Conservation (phyloP, 2,329 filamentous ascomycete genomes). For the Aspergillus neotritici region DNA sequence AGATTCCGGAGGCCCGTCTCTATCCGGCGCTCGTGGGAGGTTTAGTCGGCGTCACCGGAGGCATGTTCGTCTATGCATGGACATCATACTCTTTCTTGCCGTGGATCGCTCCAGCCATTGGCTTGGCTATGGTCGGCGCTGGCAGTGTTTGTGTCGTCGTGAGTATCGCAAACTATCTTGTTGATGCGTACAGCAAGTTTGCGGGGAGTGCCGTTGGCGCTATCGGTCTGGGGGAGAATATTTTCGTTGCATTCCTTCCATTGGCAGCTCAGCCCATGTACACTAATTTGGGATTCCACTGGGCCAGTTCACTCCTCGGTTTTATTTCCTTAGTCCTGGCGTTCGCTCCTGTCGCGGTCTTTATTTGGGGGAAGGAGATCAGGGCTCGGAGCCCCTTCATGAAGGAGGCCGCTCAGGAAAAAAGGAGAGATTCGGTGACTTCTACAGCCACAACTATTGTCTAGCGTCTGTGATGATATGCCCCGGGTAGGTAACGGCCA, state of each 20-base stretch:
- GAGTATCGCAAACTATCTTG: slow-evolving; percentile 46
- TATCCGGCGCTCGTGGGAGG: slow-evolving; percentile 37
- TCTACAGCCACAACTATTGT: no score
- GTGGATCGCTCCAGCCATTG: slow-evolving; percentile 33
- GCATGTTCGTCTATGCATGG: slow-evolving; percentile 36
- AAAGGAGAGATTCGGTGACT: no score
- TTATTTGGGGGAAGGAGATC: slow-evolving; percentile 35
- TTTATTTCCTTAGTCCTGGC: slow-evolving; percentile 33
- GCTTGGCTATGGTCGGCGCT: slow-evolving; percentile 35
- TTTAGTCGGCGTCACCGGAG: slow-evolving; percentile 30
- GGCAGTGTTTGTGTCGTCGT: slow-evolving; percentile 42
- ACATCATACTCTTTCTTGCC: slow-evolving; percentile 26
- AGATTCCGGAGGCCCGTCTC: slow-evolving; percentile 41
- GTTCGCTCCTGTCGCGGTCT: slow-evolving; percentile 31
- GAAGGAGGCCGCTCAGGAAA: slow-evolving; percentile 13
- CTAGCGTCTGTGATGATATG: no score
- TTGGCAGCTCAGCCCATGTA: slow-evolving; percentile 37
- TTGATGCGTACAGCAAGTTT: slow-evolving; percentile 46
- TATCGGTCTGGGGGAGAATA: slow-evolving; percentile 42
- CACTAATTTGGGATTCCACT: slow-evolving; percentile 31
- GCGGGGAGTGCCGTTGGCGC: slow-evolving; percentile 45
- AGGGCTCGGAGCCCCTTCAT: slow-evolving; percentile 17
- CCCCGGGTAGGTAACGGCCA: no score
- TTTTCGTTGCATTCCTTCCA: slow-evolving; percentile 40
- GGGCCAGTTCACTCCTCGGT: slow-evolving; percentile 38